Evolutionary conservation across 225 moss, liverwort and hornwort species (phyloP), one percentile per base, ranked within the genome.

Genomic region (Anthoceros angustus): DNA sequence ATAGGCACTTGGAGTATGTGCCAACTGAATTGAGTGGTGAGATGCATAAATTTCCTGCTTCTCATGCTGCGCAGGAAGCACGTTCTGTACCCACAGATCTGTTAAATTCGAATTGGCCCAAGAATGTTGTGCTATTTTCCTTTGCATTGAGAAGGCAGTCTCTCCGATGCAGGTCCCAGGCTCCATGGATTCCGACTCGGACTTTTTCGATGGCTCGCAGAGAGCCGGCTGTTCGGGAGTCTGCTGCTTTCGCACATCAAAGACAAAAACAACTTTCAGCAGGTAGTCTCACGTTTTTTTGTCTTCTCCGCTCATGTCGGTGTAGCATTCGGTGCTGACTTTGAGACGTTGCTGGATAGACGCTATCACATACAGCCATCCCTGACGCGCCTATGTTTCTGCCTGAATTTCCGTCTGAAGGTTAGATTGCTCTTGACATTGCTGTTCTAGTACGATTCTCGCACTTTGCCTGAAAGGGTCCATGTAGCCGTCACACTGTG

Each of bases 331-430:
- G 16, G 1, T 11, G 2, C 11, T 46, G 45, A 46, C n/a, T n/a
- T n/a, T n/a, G n/a, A n/a, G n/a, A n/a, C 12, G 2, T 46, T 11
- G 45, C 16, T 11, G 16, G 11, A 46, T 5, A 46, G 45, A 46
- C 45, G 45, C 45, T 46, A 46, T 46, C 45, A 5, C 16, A 16
- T 11, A 68, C 67, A 43, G 67, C 39, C 15, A 68, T 68, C 9
- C 67, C 67, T 24, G 67, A 68, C 38, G 46, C 43, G 26, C 67
- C 67, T 5, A 68, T 68, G 67, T 68, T 68, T 45, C 5, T 68
- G 4, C 67, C 67, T 10, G 67, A 68, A 38, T 43, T 68, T 24
- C 46, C 67, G 18, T 48, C 41, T 24, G 67, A 49, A 48, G 67
- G 45, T 43, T 45, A 68, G 10, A 16, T 11, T 11, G 16, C 45